Base-by-base conservation (phyloP, 2,329 filamentous ascomycete genomes). In the Arthroderma sp. region DNA sequence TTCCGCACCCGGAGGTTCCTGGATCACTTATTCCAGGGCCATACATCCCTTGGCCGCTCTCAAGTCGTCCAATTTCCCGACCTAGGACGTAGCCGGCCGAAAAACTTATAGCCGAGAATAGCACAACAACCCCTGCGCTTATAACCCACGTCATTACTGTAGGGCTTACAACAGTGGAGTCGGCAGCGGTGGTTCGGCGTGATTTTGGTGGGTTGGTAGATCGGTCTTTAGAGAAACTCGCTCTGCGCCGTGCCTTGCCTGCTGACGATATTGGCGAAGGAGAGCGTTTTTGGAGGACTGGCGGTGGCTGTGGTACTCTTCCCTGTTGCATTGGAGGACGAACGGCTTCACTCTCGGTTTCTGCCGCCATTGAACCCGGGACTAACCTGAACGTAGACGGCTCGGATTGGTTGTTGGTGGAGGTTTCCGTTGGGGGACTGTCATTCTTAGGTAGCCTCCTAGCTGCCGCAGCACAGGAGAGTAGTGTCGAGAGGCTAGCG, bases 381-480 rank as follows among this genome's bases (percentile, higher is more conserved):
- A 82, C 72, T 22, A 82, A 62, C 28, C 77, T 69, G 40, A 81
- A 71, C 1, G 72, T 66, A 6, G 67, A 64, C 8, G 75, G 72
- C 42, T 74, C 70, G 49, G 54, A 48, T n/a, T 54, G 52, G 8
- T 54, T 43, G 15, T 48, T 46, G 4, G 51, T 29, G 0, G 57
- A 29, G 28, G 37, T 15, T 40, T 56, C 32, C 44, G 44, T 8
- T 31, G 41, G 62, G 39, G 59, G 58, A 34, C 49, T 58, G 39
- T 63, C 66, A 47, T 56, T 56, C 58, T 91, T 94, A 1, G 82
- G 78, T 10, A 91, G 70, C 3, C 83, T 83, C 37, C 91, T 77
- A 1, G 89, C 91, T 0, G 89, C 91, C 3, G 88, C 87, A 0
- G 87, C 89, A 56, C 86, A 94, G n/a, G 89, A 95, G 8, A 98